These are phyloP conservation scores for Peronospora farinosa DNA, from an alignment of 352 stramenopile genomes.

Conservation along the genomic window DNA sequence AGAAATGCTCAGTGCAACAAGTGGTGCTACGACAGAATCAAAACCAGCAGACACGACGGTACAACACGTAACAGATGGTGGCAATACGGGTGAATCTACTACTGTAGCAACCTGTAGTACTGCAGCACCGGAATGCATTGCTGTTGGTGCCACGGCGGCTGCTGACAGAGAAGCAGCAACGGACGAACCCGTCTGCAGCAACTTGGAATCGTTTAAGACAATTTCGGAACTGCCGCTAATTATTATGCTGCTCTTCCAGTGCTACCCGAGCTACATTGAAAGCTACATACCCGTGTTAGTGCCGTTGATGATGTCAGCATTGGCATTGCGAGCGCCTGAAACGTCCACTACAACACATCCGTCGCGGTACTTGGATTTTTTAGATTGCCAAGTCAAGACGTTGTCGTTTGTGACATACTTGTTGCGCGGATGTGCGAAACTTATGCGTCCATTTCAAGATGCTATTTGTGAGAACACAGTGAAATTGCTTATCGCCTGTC, in stretches of 20 bases:
- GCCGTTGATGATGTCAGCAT: slow-evolving; percentile 94
- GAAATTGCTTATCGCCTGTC: slow-evolving; percentile 91
- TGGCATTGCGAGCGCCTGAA: slow-evolving; percentile 81
- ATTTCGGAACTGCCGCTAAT: slow-evolving; percentile 96
- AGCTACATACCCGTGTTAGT: slow-evolving; percentile 93
- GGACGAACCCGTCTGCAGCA: slow-evolving; percentile 65
- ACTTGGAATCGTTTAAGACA: slow-evolving; percentile 91
- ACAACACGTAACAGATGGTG: slow-evolving; percentile 6
- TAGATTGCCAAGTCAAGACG: slow-evolving; percentile 96
- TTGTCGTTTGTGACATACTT: slow-evolving; percentile 97
- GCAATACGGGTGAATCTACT: slow-evolving; percentile 2
- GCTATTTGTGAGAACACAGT: slow-evolving; percentile 91
- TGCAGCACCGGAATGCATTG: slow-evolving; percentile 10
- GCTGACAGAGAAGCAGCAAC: slow-evolving; percentile 7
- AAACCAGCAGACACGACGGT: slow-evolving; percentile 1
- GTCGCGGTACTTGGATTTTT: slow-evolving; percentile 82
- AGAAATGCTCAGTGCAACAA: slow-evolving; percentile 3
- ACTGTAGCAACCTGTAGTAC: slow-evolving; percentile 5
- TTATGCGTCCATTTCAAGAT: slow-evolving; percentile 94
- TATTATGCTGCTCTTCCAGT: slow-evolving; percentile 98
- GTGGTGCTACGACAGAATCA: slow-evolving; percentile 5
- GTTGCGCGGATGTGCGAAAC: slow-evolving; percentile 84
- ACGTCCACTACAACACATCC: slow-evolving; percentile 50
- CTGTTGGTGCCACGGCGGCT: slow-evolving; percentile 6
- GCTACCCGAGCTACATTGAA: slow-evolving; percentile 95